Conservation (phyloP, 495 filamentous ascomycete genomes). For the Penicillium samsonianum region DNA sequence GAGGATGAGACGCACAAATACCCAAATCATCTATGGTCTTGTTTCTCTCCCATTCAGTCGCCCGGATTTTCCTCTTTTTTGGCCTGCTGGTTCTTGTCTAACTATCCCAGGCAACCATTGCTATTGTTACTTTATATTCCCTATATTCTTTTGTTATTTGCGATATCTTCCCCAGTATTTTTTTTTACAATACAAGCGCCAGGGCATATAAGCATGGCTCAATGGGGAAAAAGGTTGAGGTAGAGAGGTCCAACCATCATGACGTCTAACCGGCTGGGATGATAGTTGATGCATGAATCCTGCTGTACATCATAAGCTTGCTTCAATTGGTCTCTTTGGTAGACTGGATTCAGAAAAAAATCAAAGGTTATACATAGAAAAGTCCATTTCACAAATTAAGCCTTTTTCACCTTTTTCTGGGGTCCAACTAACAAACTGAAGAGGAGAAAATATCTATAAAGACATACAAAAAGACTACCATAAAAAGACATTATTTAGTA, state of each 20-base stretch:
- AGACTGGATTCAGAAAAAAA: background rate
- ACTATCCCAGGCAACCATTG: background rate
- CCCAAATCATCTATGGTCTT: background rate
- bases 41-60: background rate
- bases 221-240: background rate
- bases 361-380: too few relatives aligned
- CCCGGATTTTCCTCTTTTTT: background rate
- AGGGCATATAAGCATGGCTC: background rate
- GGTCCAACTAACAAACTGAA: too few relatives aligned
- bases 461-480: too few relatives aligned
- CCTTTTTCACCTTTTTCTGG: too few relatives aligned
- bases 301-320: background rate
- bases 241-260: background rate
- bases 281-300: background rate
- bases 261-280: background rate
- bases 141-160: background rate
- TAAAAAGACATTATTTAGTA: background rate
- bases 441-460: too few relatives aligned
- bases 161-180: background rate
- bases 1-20: conserved; percentile 22
- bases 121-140: background rate
- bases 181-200: conserved; percentile 13
- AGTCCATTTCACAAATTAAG: too few relatives aligned
- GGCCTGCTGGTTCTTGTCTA: background rate
- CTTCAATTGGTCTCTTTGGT: background rate